Base-by-base conservation (phyloP, 23 red algal genomes). In the Agarophyton chilense region DNA sequence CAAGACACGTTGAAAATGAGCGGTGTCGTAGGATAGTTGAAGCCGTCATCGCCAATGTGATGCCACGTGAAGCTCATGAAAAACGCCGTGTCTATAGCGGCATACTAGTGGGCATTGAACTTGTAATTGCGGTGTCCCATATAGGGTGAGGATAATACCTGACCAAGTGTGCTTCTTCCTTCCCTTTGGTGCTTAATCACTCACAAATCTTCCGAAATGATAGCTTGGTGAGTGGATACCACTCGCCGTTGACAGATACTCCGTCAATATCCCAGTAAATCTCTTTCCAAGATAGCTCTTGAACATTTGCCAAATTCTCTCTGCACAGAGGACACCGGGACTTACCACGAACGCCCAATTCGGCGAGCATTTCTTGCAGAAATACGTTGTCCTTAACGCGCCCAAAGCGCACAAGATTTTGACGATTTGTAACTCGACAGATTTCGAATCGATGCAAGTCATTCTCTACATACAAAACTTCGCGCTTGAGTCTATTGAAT, bases 401-500 rank as follows among this genome's bases (percentile, higher is more conserved):
- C 18, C 28, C 77, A 21, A 81, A 81, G 31, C 77, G 47, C 22
- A 81, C 51, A 8, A 42, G 32, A 2, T 60, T 44, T 43, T 34
- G 38, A 4, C 47, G 52, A 44, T 57, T 57, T 1, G 10, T 2
- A 11, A 44, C 36, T 1, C 65, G 65, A 72, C 39, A 24, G 29
- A 89, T 21, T 67, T 89, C 84, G 29, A 36, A 89, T 16, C 84
- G 66, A 18, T 89, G 60, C 1, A 33, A 36, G 5, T 43, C 46
- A 65, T 89, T 78, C 2, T 89, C 84, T 3, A 89, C 36, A 31
- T 89, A 89, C 49, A 89, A 9, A 73, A 89, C 84, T 19, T 89
- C 68, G 16, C 52, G 32, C 14, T 63, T 18, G 26, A 89, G 58
- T 10, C 84, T 39, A 16, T 64, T 19, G 18, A 76, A n/a, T 54